A percentile compares a stretch with the other conserved stretches of the same genome.
phyloP scores from a whole-genome alignment of 2,329 filamentous ascomycete genomes.

The Penicillium sp. region DNA sequence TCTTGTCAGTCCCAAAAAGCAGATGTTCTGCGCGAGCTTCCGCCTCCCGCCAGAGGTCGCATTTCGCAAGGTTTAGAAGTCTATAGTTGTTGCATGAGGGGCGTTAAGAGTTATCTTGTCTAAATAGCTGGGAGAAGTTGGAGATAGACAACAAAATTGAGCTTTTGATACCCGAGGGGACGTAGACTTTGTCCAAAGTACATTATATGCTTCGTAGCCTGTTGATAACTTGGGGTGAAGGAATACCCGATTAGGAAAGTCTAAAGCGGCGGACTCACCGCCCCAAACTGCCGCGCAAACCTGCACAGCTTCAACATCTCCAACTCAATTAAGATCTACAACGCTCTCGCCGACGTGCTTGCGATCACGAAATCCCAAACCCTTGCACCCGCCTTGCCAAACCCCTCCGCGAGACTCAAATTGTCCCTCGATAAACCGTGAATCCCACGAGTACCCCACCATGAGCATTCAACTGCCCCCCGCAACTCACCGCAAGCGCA shows the following conservation, averaged over 20 bases:
- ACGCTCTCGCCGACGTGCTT: conserved; percentile 1
- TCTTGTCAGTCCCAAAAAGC: conserved; percentile 88
- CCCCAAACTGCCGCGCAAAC: conserved; percentile 23
- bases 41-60: conserved; percentile 80
- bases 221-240: neutral
- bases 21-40: conserved; percentile 96
- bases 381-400: neutral
- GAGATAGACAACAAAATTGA: conserved; percentile 11
- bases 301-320: conserved; percentile 19
- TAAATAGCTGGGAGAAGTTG: conserved; percentile 11
- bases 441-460: neutral
- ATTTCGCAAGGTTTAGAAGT: conserved; percentile 53
- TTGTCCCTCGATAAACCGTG: neutral
- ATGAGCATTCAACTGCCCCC: conserved; percentile 42
- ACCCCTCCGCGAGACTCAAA: neutral
- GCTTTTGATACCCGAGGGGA: conserved; percentile 19
- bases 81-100: conserved; percentile 22
- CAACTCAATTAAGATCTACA: neutral
- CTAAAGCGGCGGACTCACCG: conserved; percentile 25
- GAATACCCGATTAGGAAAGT: conserved; percentile 14
- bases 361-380: neutral
- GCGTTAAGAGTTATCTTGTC: conserved; percentile 15
- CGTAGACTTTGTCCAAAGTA: neutral
- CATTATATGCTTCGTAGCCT: neutral
- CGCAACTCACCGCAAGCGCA: conserved; percentile 45